Conservation (phyloP, 768 basidiomycete species). For the Dentipellis fragilis region DNA sequence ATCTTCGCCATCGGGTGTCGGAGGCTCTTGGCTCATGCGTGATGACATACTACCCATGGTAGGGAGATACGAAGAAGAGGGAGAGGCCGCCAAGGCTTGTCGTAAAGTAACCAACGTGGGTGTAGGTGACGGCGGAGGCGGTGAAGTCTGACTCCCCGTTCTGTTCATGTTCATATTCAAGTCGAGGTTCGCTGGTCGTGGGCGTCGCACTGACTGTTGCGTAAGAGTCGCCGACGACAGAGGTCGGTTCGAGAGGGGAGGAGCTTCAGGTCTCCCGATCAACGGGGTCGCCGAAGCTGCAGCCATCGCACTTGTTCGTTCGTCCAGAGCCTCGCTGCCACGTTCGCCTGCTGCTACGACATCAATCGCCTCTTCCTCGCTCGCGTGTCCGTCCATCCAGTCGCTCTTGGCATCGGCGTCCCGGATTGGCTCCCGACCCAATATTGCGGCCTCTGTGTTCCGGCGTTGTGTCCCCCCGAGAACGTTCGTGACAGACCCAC, state of each 20-base stretch:
- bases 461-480: conserved; percentile 38
- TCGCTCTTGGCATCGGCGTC: conserved; percentile 37
- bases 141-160: conserved; percentile 16
- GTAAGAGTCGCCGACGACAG: conserved; percentile 13
- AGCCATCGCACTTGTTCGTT: conserved; percentile 60
- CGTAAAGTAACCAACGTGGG: conserved; percentile 55
- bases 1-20: conserved; percentile 25
- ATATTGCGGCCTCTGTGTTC: conserved; percentile 17
- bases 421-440: conserved; percentile 21
- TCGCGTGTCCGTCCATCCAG: conserved; percentile 57
- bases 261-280: not conserved
- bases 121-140: conserved; percentile 45
- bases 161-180: conserved; percentile 24
- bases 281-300: conserved; percentile 17
- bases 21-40: conserved; percentile 8
- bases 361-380: conserved; percentile 83
- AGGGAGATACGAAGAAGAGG: conserved; percentile 18
- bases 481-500: conserved; percentile 51
- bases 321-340: conserved; percentile 74
- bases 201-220: conserved; percentile 23
- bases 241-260: conserved; percentile 5
- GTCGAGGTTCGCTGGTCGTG: conserved; percentile 62
- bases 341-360: conserved; percentile 73
- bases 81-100: conserved; percentile 47
- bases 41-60: conserved; percentile 5